Conservation (phyloP, 148 eudicot genomes). For the Cornus suecica region DNA sequence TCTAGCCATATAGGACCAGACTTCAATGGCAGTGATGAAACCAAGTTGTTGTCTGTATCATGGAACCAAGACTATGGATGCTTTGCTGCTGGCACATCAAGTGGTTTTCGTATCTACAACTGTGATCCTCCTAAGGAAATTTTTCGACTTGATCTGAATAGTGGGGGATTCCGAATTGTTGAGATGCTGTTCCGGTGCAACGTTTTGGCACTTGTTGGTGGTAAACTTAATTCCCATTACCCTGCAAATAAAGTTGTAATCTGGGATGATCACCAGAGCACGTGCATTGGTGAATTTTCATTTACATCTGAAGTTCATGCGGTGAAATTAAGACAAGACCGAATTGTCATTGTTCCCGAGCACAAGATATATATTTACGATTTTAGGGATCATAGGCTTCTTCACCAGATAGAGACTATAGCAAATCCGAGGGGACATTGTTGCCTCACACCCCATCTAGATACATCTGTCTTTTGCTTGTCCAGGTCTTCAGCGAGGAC, state of each 20-base stretch:
- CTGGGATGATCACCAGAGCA: constrained; percentile 95
- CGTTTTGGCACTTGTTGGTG: constrained; percentile 89
- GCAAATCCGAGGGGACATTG: constrained; percentile 92
- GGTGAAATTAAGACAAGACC: constrained; percentile 85
- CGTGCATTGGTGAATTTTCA: constrained; percentile 86
- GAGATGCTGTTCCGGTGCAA: constrained; percentile 95
- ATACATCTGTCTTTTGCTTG: constrained; percentile 86
- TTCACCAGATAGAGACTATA: constrained; percentile 84
- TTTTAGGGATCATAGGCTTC: constrained; percentile 80
- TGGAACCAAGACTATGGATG: constrained; percentile 99
- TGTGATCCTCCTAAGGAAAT: constrained; percentile 94
- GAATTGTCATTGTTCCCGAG: constrained; percentile 84
- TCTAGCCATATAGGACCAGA: constrained; percentile 39
- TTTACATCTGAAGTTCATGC: constrained; percentile 85
- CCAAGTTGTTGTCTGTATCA: constrained; percentile 64
- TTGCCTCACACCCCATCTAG: constrained; percentile 74
- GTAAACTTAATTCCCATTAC: constrained; percentile 68
- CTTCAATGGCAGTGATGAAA: constrained; percentile 46
- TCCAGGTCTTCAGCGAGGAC: constrained; percentile 85
- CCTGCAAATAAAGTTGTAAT: constrained; percentile 88
- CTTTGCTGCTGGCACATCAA: constrained; percentile 85
- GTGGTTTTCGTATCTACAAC: constrained; percentile 85
- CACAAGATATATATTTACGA: constrained; percentile 90
- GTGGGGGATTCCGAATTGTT: constrained; percentile 87
- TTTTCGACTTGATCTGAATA: constrained; percentile 79